Evolutionary conservation across 352 stramenopile genomes (phyloP).

Genomic region (Phytophthora fragariae): DNA sequence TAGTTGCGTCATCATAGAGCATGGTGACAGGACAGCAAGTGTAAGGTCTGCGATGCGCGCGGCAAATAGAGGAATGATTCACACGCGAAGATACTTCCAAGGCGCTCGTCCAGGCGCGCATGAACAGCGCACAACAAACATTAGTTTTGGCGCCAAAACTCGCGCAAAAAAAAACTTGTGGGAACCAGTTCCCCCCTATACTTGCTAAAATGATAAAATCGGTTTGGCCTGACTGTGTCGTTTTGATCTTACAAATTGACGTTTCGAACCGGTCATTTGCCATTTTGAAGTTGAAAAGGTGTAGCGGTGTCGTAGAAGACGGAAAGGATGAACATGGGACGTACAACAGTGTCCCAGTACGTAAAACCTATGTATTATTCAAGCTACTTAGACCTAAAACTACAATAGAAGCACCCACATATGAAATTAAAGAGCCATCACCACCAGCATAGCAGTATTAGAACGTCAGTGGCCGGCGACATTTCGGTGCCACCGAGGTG

Average conservation of each 20-base stretch:
- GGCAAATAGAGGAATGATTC: background rate
- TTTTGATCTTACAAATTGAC: background rate
- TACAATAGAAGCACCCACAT: too few relatives aligned
- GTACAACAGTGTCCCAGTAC: too few relatives aligned
- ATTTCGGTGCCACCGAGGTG: too few relatives aligned
- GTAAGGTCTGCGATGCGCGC: background rate
- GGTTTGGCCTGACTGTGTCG: background rate
- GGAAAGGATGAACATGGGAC: too few relatives aligned
- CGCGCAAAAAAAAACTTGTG: background rate
- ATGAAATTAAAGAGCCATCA: too few relatives aligned
- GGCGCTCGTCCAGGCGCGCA: background rate
- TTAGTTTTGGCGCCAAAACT: background rate
- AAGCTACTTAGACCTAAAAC: too few relatives aligned
- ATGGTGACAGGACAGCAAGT: background rate
- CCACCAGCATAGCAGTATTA: too few relatives aligned
- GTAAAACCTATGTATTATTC: too few relatives aligned
- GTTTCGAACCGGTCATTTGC: background rate
- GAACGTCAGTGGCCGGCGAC: too few relatives aligned
- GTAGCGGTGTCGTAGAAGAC: too few relatives aligned
- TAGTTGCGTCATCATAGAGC: slow-evolving; percentile 1
- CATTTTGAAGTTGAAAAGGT: background rate
- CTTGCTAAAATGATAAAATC: background rate
- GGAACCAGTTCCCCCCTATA: background rate
- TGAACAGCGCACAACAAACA: background rate
- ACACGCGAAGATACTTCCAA: background rate